These are phyloP conservation scores for Salix viminalis DNA, from an alignment of 345 rosid genomes.

Conservation along the genomic window DNA sequence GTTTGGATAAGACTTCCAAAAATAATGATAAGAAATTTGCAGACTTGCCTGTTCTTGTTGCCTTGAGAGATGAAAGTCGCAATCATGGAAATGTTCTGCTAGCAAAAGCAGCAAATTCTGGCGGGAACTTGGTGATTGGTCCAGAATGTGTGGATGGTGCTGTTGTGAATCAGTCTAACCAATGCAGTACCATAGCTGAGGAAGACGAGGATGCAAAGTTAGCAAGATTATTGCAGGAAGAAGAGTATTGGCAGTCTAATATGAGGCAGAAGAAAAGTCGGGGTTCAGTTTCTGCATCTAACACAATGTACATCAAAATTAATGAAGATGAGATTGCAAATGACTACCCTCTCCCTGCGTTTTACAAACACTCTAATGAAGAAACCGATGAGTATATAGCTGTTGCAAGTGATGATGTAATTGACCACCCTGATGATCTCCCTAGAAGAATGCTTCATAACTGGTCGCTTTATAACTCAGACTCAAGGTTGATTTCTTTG, in stretches of 20 bases:
- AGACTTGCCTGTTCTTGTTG: conserved; percentile 20
- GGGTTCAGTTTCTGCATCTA: conserved; percentile 41
- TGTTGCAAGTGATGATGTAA: conserved; percentile 37
- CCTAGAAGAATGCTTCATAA: conserved; percentile 66
- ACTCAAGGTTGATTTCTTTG: conserved; percentile 60
- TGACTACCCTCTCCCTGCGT: conserved; percentile 87
- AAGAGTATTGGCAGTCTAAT: conserved; percentile 57
- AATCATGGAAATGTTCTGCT: conserved; percentile 9
- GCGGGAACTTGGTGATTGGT: conserved; percentile 33
- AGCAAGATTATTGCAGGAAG: conserved; percentile 69
- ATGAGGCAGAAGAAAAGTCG: conserved; percentile 42
- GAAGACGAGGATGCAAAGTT: conserved; percentile 61
- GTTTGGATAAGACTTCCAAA: conserved; percentile 23
- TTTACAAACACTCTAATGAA: conserved; percentile 44
- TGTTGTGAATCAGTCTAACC: conserved; percentile 14
- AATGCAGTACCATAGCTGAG: conserved; percentile 25
- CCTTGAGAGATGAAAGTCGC: conserved; percentile 17
- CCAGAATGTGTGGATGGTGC: conserved; percentile 7
- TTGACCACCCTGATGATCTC: conserved; percentile 42
- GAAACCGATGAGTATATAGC: conserved; percentile 69
- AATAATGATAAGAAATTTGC: conserved; percentile 15
- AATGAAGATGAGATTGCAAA: conserved; percentile 78
- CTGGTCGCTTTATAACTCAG: conserved; percentile 84
- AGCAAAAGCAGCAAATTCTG: background rate
- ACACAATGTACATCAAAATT: conserved; percentile 57